Conservation (phyloP, 2,329 filamentous ascomycete genomes). For the Clonostachys sp. region DNA sequence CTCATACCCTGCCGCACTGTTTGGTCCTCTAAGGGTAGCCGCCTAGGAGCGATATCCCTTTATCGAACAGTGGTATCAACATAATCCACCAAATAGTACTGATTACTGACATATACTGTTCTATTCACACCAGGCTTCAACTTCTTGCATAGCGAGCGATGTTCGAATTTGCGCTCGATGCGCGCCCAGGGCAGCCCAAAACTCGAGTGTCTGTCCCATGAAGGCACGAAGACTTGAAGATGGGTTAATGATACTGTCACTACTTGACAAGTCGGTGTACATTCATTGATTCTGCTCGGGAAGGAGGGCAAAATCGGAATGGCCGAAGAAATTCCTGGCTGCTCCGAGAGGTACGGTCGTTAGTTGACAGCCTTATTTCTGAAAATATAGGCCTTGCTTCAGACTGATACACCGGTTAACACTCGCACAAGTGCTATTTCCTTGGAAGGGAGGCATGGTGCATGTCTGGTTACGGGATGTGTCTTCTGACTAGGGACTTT, state of each 20-base stretch:
- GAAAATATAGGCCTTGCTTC: too few species aligned
- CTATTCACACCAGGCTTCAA: not conserved
- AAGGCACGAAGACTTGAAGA: not conserved
- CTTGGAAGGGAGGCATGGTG: too few species aligned
- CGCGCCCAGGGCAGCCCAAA: not conserved
- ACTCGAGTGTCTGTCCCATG: not conserved
- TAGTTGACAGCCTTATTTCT: too few species aligned
- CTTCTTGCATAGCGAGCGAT: not conserved
- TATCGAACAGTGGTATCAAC: constrained; percentile 10
- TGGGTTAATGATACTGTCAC: not conserved
- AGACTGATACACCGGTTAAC: too few species aligned
- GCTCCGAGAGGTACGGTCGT: too few species aligned
- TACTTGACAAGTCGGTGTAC: too few species aligned
- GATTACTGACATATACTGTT: not conserved
- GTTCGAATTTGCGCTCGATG: not conserved
- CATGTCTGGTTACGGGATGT: too few species aligned
- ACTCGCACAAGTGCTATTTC: too few species aligned
- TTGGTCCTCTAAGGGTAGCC: constrained; percentile 22
- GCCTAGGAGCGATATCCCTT: constrained; percentile 23
- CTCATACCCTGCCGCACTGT: constrained; percentile 29
- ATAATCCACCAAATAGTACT: not conserved
- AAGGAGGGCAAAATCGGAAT: too few species aligned
- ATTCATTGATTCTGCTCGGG: too few species aligned
- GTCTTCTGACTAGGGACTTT: too few species aligned
- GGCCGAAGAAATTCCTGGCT: too few species aligned